Conservation (phyloP, 2,329 filamentous ascomycete species). For the Penicillium sp. region DNA sequence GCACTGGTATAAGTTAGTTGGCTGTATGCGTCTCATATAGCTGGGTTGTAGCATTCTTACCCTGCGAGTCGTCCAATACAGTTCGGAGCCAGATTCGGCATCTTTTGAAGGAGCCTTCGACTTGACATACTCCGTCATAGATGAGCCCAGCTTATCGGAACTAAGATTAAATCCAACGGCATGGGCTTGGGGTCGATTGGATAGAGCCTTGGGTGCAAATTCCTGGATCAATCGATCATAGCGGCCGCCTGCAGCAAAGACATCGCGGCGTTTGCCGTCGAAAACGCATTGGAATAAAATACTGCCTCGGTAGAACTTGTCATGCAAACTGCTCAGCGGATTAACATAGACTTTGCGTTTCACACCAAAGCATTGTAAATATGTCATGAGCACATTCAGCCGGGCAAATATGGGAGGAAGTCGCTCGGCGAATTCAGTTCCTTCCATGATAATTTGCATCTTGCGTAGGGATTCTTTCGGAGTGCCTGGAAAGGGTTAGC, state of each 20-base stretch:
- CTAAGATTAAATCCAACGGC: slow-evolving; percentile 92
- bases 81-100: slow-evolving; percentile 63
- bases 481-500: slow-evolving; percentile 60
- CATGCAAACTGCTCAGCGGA: slow-evolving; percentile 85
- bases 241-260: slow-evolving; percentile 90
- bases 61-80: slow-evolving; percentile 65
- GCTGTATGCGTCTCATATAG: neutral
- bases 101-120: slow-evolving; percentile 69
- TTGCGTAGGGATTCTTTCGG: slow-evolving; percentile 75
- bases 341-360: slow-evolving; percentile 79
- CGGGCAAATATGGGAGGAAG: slow-evolving; percentile 69
- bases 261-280: slow-evolving; percentile 77
- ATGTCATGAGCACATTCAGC: slow-evolving; percentile 75
- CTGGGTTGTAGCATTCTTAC: slow-evolving; percentile 50
- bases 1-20: slow-evolving; percentile 58
- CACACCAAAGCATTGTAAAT: slow-evolving; percentile 75
- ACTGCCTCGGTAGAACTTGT: slow-evolving; percentile 85
- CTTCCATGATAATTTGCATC: slow-evolving; percentile 58
- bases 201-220: slow-evolving; percentile 71
- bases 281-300: slow-evolving; percentile 90
- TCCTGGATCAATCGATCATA: slow-evolving; percentile 90
- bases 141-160: slow-evolving; percentile 77
- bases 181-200: slow-evolving; percentile 68
- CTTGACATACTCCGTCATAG: slow-evolving; percentile 59
- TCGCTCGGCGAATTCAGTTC: slow-evolving; percentile 56